phyloP scores from a whole-genome alignment of 768 basidiomycete species.

The Tylopilus sp. region DNA sequence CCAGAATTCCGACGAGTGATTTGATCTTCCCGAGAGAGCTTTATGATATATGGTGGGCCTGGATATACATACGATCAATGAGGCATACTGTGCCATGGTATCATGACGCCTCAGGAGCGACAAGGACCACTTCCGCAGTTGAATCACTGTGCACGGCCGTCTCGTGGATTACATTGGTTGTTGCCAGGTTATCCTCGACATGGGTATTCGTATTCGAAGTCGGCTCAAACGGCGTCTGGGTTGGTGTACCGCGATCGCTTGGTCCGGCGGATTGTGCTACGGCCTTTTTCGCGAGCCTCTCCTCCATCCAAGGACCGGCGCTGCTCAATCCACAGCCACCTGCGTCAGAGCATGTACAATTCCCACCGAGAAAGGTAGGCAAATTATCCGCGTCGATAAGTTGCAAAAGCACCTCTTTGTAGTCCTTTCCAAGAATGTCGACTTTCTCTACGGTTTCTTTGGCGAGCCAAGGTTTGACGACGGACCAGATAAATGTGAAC shows the following conservation, averaged over 20 bases:
- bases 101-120: conserved; percentile 3
- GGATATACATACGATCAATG: background rate
- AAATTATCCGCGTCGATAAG: conserved; percentile 63
- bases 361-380: conserved; percentile 59
- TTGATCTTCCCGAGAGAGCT: background rate
- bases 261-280: background rate
- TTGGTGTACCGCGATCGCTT: conserved; percentile 1
- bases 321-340: conserved; percentile 62
- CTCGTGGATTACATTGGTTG: conserved; percentile 1
- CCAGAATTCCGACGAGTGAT: background rate
- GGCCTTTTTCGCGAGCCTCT: conserved; percentile 33
- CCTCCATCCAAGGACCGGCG: conserved; percentile 71
- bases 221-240: background rate
- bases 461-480: conserved; percentile 68
- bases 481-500: conserved; percentile 69
- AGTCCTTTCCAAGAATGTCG: conserved; percentile 60
- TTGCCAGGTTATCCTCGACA: background rate
- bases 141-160: conserved; percentile 5
- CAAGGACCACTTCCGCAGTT: background rate
- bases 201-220: conserved; percentile 4
- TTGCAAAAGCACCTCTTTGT: conserved; percentile 51
- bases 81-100: background rate
- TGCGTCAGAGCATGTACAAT: conserved; percentile 52
- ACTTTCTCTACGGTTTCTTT: conserved; percentile 71
- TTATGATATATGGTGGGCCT: background rate